These are phyloP conservation scores for Penicillium expansum DNA, from an alignment of 2,329 filamentous ascomycete species.

Conservation along the genomic window DNA sequence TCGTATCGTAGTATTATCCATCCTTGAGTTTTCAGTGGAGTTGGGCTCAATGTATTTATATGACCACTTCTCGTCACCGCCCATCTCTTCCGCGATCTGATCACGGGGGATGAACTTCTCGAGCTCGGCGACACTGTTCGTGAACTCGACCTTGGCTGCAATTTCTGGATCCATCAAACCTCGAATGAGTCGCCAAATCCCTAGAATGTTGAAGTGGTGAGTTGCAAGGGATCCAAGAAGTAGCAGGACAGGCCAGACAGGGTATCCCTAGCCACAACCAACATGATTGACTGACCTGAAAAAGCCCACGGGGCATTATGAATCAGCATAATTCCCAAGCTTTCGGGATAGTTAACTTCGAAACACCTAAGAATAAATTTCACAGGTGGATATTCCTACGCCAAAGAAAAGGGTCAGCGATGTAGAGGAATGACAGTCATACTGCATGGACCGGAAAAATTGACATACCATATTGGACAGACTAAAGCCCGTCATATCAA, in stretches of 20 bases:
- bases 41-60: constrained; percentile 77
- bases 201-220: constrained; percentile 40
- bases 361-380: constrained; percentile 99
- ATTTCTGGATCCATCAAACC: constrained; percentile 97
- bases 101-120: constrained; percentile 67
- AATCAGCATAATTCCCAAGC: constrained; percentile 78
- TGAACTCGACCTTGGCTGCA: constrained; percentile 88
- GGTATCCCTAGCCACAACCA: too few relatives aligned
- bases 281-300: constrained; percentile 58
- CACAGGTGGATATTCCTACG: constrained; percentile 82
- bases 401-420: neutral
- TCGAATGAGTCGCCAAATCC: constrained; percentile 88
- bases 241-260: too few relatives aligned
- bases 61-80: constrained; percentile 76
- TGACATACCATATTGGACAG: constrained; percentile 83
- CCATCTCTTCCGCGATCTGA: constrained; percentile 74
- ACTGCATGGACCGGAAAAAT: neutral
- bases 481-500: constrained; percentile 92
- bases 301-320: constrained; percentile 96
- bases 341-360: constrained; percentile 95
- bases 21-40: constrained; percentile 68
- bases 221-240: neutral
- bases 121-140: constrained; percentile 72
- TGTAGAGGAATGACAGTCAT: neutral
- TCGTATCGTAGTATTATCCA: constrained; percentile 63